Evolutionary conservation across 2,329 filamentous ascomycete genomes (phyloP).

Genomic region (Diplodia scrobiculata): DNA sequence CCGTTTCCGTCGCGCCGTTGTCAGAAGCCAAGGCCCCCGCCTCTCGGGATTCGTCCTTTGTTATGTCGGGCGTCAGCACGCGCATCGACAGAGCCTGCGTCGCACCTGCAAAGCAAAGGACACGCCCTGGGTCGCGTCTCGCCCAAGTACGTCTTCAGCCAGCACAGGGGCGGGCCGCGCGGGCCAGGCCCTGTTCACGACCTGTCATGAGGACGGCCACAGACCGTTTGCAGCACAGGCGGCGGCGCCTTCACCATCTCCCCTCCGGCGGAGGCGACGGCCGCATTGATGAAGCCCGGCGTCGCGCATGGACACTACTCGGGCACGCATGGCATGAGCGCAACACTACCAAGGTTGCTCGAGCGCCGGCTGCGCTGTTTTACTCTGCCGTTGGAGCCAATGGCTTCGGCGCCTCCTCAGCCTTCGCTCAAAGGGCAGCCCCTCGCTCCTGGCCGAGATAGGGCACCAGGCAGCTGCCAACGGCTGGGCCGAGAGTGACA

Average conservation of each 20-base stretch:
- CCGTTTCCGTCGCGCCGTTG: conserved; percentile 28
- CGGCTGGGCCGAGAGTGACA: conserved; percentile 4
- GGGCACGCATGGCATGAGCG: background rate
- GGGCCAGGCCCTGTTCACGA: background rate
- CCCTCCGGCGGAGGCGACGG: conserved; percentile 6
- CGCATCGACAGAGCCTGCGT: conserved; percentile 1
- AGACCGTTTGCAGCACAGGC: conserved; percentile 18
- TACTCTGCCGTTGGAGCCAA: conserved; percentile 5
- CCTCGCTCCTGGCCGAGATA: conserved; percentile 7
- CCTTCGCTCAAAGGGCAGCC: background rate
- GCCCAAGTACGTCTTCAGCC: conserved; percentile 3
- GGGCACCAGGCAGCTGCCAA: background rate
- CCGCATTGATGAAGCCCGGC: background rate
- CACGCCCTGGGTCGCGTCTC: background rate
- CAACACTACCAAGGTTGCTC: conserved; percentile 18
- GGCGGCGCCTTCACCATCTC: background rate
- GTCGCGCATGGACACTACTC: conserved; percentile 13
- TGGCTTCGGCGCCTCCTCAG: conserved; percentile 3
- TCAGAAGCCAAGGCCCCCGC: conserved; percentile 17
- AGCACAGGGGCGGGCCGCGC: background rate
- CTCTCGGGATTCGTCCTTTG: background rate
- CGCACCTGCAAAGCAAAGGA: background rate
- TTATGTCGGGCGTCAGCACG: background rate
- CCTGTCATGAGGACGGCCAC: conserved; percentile 10
- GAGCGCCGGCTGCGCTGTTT: background rate